Conservation (phyloP, 1,284 basidiomycete genomes). For the Ceratobasidium sp. region DNA sequence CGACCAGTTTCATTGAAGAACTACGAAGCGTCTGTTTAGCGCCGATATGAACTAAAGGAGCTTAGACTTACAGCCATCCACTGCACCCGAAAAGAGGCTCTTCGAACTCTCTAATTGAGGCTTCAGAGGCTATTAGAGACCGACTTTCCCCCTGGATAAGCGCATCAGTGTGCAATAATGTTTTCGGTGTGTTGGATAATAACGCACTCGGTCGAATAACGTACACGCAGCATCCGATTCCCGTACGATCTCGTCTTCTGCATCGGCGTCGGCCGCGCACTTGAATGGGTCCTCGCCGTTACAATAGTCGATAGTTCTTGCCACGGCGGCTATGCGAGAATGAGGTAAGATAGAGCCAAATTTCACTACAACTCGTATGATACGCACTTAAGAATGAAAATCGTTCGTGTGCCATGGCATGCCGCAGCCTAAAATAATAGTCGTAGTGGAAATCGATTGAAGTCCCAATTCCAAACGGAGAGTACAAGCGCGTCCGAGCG, state of each 20-base stretch:
- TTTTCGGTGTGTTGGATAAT: too few relatives aligned
- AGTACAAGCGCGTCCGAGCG: slow-evolving; percentile 1
- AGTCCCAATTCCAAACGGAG: slow-evolving; percentile 11
- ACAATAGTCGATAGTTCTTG: slow-evolving; percentile 2
- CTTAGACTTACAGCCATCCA: slow-evolving; percentile 33
- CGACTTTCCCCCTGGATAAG: neutral
- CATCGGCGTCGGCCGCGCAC: neutral
- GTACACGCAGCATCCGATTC: too few relatives aligned
- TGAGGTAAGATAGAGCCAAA: neutral
- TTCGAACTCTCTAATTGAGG: slow-evolving; percentile 9
- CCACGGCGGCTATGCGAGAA: neutral
- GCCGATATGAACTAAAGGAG: neutral
- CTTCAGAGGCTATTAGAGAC: slow-evolving; percentile 10
- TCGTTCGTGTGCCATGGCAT: neutral
- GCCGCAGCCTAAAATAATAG: neutral
- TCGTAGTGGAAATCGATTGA: slow-evolving; percentile 7
- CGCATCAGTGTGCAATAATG: too few relatives aligned
- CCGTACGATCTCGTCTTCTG: neutral
- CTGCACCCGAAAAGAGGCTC: slow-evolving; percentile 26
- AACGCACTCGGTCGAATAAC: too few relatives aligned
- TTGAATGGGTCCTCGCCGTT: neutral
- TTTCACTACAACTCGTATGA: neutral
- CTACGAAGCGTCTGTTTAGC: neutral
- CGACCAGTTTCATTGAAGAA: slow-evolving; percentile 21
- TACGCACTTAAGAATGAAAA: neutral